These are phyloP conservation scores for Jasminum sambac DNA, from an alignment of 257 asterid species.

Conservation along the genomic window DNA sequence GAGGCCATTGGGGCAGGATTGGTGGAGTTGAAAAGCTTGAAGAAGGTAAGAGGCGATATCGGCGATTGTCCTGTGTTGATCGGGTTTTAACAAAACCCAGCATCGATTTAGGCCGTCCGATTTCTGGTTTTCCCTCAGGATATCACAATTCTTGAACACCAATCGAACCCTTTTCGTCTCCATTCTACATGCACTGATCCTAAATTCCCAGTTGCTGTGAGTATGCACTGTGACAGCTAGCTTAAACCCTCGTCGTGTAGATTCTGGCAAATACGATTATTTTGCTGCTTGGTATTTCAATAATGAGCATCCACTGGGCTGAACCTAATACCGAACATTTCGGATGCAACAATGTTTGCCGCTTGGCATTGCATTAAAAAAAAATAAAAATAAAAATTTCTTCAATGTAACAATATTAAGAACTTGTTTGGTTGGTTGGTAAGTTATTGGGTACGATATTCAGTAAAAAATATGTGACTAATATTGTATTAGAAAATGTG, in stretches of 20 bases:
- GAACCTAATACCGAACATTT: too few species aligned
- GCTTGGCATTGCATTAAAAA: too few species aligned
- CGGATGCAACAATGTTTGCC: too few species aligned
- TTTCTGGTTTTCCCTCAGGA: conserved; percentile 64
- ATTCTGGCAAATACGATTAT: neutral
- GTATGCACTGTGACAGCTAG: neutral
- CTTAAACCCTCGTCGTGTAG: conserved; percentile 3
- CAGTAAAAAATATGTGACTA: too few species aligned
- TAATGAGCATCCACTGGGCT: too few species aligned
- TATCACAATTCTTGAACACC: conserved; percentile 57
- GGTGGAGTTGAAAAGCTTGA: conserved; percentile 64
- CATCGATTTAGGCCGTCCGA: conserved; percentile 58
- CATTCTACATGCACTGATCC: conserved; percentile 53
- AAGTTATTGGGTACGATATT: too few species aligned
- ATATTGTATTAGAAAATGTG: too few species aligned
- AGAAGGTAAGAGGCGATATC: conserved; percentile 61
- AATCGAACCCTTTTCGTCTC: conserved; percentile 66
- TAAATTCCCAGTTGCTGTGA: conserved; percentile 14
- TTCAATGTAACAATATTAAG: too few species aligned
- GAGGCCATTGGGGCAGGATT: conserved; percentile 81
- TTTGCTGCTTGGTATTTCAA: too few species aligned
- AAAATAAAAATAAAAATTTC: too few species aligned
- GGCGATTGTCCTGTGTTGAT: conserved; percentile 48
- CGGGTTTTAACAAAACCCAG: conserved; percentile 74
- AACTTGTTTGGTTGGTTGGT: too few species aligned